Percentiles rank a stretch among this genome's conserved stretches.
phyloP scores from a whole-genome alignment of 257 asterid genomes.

The Ajuga chamaepitys region DNA sequence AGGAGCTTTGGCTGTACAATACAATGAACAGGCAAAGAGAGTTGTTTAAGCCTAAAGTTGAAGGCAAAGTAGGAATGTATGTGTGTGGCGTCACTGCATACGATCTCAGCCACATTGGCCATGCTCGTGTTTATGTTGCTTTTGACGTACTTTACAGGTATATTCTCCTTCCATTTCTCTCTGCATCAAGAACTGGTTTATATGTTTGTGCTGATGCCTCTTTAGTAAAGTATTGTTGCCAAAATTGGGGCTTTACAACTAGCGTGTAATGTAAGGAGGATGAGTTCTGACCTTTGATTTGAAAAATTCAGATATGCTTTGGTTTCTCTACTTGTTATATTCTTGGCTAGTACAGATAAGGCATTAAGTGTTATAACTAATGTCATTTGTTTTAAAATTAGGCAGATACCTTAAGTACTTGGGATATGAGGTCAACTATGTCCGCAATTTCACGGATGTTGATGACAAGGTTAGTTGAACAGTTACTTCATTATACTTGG shows the following conservation, averaged over 20 bases:
- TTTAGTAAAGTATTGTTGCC: neutral
- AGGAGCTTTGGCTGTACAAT: slow-evolving; percentile 72
- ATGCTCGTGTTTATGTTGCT: slow-evolving; percentile 90
- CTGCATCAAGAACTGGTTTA: no score
- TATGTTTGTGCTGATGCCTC: neutral
- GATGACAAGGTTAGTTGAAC: slow-evolving; percentile 79
- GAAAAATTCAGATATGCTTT: neutral
- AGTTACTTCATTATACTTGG: neutral
- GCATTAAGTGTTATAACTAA: slow-evolving; percentile 11
- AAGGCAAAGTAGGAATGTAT: slow-evolving; percentile 88
- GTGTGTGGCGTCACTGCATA: slow-evolving; percentile 96
- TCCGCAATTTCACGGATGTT: slow-evolving; percentile 95
- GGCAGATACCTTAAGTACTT: slow-evolving; percentile 86
- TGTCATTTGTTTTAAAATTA: slow-evolving; percentile 33
- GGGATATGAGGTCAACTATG: slow-evolving; percentile 90
- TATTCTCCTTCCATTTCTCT: slow-evolving; percentile 1
- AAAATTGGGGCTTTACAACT: no score
- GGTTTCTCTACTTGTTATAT: neutral
- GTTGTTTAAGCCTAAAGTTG: slow-evolving; percentile 60
- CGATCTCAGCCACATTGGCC: slow-evolving; percentile 98
- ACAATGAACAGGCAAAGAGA: slow-evolving; percentile 79
- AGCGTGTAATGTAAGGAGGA: neutral
- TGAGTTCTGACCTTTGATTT: slow-evolving; percentile 6
- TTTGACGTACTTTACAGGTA: slow-evolving; percentile 87
- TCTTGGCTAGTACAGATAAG: neutral